phyloP scores from a whole-genome alignment of 2,329 filamentous ascomycete genomes.

The Claviceps capensis region DNA sequence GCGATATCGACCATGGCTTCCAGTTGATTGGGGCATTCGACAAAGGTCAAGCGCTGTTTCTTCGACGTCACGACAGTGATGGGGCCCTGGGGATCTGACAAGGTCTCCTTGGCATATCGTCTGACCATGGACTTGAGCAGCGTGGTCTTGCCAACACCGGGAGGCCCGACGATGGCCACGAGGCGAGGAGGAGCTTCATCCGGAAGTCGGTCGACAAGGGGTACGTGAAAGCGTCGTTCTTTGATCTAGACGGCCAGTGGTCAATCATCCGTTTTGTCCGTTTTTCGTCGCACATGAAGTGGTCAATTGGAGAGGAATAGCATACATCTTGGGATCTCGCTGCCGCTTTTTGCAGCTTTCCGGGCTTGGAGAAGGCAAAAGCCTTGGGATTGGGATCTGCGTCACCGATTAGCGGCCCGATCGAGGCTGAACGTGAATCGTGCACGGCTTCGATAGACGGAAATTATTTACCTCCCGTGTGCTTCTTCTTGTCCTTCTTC shows the following conservation, averaged over 20 bases:
- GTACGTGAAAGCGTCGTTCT: constrained; percentile 93
- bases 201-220: constrained; percentile 86
- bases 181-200: constrained; percentile 91
- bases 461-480: constrained; percentile 37
- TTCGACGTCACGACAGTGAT: constrained; percentile 96
- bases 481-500: constrained; percentile 82
- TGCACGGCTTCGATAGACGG: too few relatives aligned
- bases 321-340: constrained; percentile 58
- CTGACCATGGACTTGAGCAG: constrained; percentile 88
- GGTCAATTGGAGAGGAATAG: not conserved
- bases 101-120: constrained; percentile 88
- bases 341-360: constrained; percentile 62
- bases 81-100: constrained; percentile 78
- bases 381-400: constrained; percentile 75
- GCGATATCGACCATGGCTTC: constrained; percentile 95
- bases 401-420: constrained; percentile 2
- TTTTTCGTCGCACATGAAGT: not conserved
- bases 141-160: constrained; percentile 91
- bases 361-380: constrained; percentile 72
- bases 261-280: not conserved
- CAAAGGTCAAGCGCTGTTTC: constrained; percentile 82
- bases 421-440: too few relatives aligned
- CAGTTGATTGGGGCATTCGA: constrained; percentile 94
- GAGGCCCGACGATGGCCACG: constrained; percentile 86
- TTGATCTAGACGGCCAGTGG: constrained; percentile 46